These are phyloP conservation scores for Colletotrichum coccodes DNA, from an alignment of 2,329 filamentous ascomycete genomes.

Conservation along the genomic window DNA sequence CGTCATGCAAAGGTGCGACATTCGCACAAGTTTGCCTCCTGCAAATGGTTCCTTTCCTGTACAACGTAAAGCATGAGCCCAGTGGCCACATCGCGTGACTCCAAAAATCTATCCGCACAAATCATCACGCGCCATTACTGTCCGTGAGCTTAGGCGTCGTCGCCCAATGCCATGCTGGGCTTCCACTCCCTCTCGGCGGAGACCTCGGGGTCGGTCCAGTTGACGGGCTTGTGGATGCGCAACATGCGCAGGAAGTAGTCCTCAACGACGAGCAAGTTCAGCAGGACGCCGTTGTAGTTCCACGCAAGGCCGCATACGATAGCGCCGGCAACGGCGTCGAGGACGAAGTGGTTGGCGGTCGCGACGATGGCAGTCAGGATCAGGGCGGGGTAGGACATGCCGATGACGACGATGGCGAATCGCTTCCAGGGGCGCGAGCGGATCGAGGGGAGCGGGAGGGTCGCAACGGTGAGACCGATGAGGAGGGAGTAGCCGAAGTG, in stretches of 20 bases:
- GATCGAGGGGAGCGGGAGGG: slow-evolving; percentile 68
- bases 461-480: slow-evolving; percentile 75
- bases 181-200: slow-evolving; percentile 45
- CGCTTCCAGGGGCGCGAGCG: slow-evolving; percentile 64
- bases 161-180: slow-evolving; percentile 30
- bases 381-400: slow-evolving; percentile 70
- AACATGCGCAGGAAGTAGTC: slow-evolving; percentile 74
- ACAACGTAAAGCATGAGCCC: background rate
- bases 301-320: slow-evolving; percentile 73
- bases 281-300: slow-evolving; percentile 62
- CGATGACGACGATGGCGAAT: slow-evolving; percentile 53
- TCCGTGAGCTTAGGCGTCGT: slow-evolving; percentile 25
- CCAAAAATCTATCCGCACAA: background rate
- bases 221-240: slow-evolving; percentile 72
- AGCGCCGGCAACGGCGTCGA: slow-evolving; percentile 77
- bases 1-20: background rate
- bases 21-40: background rate
- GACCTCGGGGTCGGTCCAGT: slow-evolving; percentile 49
- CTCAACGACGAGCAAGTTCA: slow-evolving; percentile 73
- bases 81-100: too few relatives aligned
- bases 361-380: slow-evolving; percentile 77
- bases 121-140: background rate
- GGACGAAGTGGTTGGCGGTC: slow-evolving; percentile 78
- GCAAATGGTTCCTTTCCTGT: background rate
- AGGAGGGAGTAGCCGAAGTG: slow-evolving; percentile 82